phyloP scores from a whole-genome alignment of 768 basidiomycete species.

The Russula sp. region DNA sequence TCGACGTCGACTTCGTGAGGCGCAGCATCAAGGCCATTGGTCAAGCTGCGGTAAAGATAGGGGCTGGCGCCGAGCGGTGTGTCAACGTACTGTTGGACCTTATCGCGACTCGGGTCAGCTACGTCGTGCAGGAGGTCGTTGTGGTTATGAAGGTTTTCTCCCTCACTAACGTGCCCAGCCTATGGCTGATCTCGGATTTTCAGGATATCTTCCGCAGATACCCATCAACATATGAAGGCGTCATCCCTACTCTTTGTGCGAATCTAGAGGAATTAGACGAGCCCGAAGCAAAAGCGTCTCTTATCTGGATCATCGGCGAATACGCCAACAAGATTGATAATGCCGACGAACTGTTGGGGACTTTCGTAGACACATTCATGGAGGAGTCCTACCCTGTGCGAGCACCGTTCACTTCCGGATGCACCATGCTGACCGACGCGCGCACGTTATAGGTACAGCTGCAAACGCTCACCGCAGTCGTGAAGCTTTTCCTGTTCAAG shows the following conservation, averaged over 20 bases:
- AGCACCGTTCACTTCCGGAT: constrained; percentile 4
- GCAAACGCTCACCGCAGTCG: constrained; percentile 87
- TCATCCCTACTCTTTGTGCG: constrained; percentile 90
- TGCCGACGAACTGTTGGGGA: constrained; percentile 83
- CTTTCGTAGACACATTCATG: constrained; percentile 87
- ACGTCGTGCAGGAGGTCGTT: constrained; percentile 96
- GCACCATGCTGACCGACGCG: background rate
- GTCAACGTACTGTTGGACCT: constrained; percentile 91
- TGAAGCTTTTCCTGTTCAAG: constrained; percentile 93
- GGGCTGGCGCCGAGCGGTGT: constrained; percentile 86
- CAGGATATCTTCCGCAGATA: constrained; percentile 99
- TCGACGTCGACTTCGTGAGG: constrained; percentile 97
- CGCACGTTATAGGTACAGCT: constrained; percentile 42
- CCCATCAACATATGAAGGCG: constrained; percentile 92
- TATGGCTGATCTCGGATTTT: background rate
- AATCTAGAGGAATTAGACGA: constrained; percentile 97
- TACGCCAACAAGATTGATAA: constrained; percentile 93
- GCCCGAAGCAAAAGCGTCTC: constrained; percentile 94
- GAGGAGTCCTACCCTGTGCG: constrained; percentile 89
- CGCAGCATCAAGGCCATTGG: constrained; percentile 94
- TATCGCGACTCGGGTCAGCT: constrained; percentile 89
- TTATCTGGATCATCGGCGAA: constrained; percentile 99
- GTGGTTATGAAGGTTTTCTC: constrained; percentile 91
- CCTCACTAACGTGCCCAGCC: too few relatives aligned
- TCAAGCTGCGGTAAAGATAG: constrained; percentile 93